Evolutionary conservation across 805 yeast species (phyloP).

Genomic region (Ogataea ganodermae): DNA sequence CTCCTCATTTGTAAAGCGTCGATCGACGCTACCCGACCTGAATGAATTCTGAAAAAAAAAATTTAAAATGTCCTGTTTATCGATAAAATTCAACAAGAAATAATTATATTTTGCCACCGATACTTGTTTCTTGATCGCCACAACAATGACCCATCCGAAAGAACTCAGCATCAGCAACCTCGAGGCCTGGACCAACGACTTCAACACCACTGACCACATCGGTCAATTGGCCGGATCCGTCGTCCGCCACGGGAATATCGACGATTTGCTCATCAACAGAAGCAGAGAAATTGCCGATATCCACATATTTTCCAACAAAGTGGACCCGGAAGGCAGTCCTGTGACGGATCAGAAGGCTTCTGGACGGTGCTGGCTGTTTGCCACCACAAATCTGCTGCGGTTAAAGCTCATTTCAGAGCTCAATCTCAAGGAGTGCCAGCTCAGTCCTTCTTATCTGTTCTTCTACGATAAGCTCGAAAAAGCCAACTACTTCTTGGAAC

Average conservation of each 20-base stretch:
- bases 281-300: slow-evolving; percentile 32
- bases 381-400: slow-evolving; percentile 74
- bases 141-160: slow-evolving; percentile 19
- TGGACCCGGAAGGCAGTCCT: slow-evolving; percentile 58
- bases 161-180: slow-evolving; percentile 19
- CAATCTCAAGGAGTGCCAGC: slow-evolving; percentile 66
- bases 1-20: slow-evolving; percentile 1
- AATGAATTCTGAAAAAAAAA: not conserved
- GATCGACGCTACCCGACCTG: slow-evolving; percentile 1
- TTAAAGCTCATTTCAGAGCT: slow-evolving; percentile 60
- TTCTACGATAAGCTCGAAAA: slow-evolving; percentile 88
- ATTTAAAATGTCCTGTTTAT: not conserved
- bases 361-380: slow-evolving; percentile 91
- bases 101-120: not conserved
- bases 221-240: slow-evolving; percentile 37
- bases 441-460: slow-evolving; percentile 77
- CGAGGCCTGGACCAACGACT: slow-evolving; percentile 32
- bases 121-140: not conserved
- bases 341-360: slow-evolving; percentile 72
- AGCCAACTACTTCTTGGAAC: slow-evolving; percentile 77
- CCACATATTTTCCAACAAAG: slow-evolving; percentile 44
- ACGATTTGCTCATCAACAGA: slow-evolving; percentile 41
- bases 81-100: not conserved
- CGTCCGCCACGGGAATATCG: slow-evolving; percentile 39
- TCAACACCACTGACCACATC: slow-evolving; percentile 25